Percentiles rank a stretch among this genome's conserved stretches.
These are phyloP conservation scores for Radiomyces spectabilis DNA, from an alignment of 192 early-diverging fungal genomes.

Conservation along the genomic window DNA sequence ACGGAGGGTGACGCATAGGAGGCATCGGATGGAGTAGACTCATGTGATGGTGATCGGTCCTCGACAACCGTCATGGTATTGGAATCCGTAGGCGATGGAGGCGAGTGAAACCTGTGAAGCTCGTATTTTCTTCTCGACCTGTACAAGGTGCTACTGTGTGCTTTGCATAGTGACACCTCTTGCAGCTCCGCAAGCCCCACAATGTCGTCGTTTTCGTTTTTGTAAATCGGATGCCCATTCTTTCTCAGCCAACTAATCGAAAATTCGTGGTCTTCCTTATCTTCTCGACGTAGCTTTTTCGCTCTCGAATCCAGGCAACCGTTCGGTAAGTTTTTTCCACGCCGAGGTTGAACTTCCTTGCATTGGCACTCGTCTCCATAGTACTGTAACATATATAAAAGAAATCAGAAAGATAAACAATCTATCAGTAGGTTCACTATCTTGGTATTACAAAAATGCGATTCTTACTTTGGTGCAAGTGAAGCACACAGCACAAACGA, in stretches of 20 bases:
- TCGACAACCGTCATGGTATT: slow-evolving; percentile 3
- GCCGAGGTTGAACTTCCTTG: slow-evolving; percentile 27
- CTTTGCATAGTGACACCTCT: slow-evolving; percentile 32
- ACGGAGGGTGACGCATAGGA: slow-evolving; percentile 1
- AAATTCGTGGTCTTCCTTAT: slow-evolving; percentile 28
- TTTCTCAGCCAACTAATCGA: slow-evolving; percentile 24
- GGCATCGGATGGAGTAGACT: neutral
- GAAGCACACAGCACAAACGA: too few species aligned
- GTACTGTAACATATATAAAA: slow-evolving; percentile 8
- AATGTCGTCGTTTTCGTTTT: slow-evolving; percentile 7
- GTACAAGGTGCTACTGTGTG: slow-evolving; percentile 28
- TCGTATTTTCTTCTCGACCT: slow-evolving; percentile 24
- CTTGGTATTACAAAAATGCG: too few species aligned
- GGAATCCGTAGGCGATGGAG: slow-evolving; percentile 8
- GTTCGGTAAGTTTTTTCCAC: slow-evolving; percentile 29
- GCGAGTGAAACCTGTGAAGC: neutral
- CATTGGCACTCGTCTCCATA: slow-evolving; percentile 25
- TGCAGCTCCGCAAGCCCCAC: slow-evolving; percentile 9
- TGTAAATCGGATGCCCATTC: slow-evolving; percentile 18
- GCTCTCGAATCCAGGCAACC: slow-evolving; percentile 27
- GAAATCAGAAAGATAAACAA: neutral
- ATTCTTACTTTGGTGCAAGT: too few species aligned
- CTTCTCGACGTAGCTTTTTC: slow-evolving; percentile 16
- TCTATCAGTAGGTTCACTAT: too few species aligned
- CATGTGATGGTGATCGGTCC: slow-evolving; percentile 1